A percentile compares a stretch with the other conserved stretches of the same genome.
phyloP scores from a whole-genome alignment of 495 filamentous ascomycete genomes.

The Aspergillus diversus region DNA sequence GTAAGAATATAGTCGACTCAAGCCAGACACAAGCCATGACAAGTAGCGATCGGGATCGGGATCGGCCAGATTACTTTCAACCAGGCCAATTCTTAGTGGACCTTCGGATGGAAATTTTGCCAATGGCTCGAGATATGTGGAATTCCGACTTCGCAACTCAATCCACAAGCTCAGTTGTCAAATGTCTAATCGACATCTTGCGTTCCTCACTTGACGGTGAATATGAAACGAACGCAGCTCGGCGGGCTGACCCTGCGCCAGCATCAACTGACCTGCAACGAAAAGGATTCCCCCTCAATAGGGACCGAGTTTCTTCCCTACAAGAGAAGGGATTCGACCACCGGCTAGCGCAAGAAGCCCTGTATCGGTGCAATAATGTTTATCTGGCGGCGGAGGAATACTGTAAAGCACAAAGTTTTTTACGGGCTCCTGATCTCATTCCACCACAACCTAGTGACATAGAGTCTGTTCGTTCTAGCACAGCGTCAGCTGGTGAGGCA shows the following conservation, averaged over 20 bases:
- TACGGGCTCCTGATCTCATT: slow-evolving; percentile 52
- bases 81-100: slow-evolving; percentile 84
- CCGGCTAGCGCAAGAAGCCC: slow-evolving; percentile 72
- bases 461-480: slow-evolving; percentile 45
- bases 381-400: slow-evolving; percentile 67
- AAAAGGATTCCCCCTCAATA: slow-evolving; percentile 52
- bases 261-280: slow-evolving; percentile 36
- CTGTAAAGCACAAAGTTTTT: slow-evolving; percentile 60
- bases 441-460: slow-evolving; percentile 63
- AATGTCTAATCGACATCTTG: slow-evolving; percentile 81
- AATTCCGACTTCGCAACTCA: slow-evolving; percentile 71
- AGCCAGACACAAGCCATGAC: slow-evolving; percentile 65
- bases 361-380: slow-evolving; percentile 79
- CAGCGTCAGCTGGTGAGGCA: slow-evolving; percentile 33
- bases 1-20: slow-evolving; percentile 79
- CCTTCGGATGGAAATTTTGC: slow-evolving; percentile 79
- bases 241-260: slow-evolving; percentile 58
- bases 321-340: slow-evolving; percentile 53
- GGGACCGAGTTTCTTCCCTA: slow-evolving; percentile 47
- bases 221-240: slow-evolving; percentile 68
- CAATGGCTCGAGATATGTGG: slow-evolving; percentile 80
- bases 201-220: slow-evolving; percentile 78
- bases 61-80: slow-evolving; percentile 68
- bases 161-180: slow-evolving; percentile 71
- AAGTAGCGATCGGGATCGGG: slow-evolving; percentile 57